Evolutionary conservation across 805 yeast genomes (phyloP), one percentile per base, ranked within the genome.

Genomic region (Zygotorulaspora chibaensis): DNA sequence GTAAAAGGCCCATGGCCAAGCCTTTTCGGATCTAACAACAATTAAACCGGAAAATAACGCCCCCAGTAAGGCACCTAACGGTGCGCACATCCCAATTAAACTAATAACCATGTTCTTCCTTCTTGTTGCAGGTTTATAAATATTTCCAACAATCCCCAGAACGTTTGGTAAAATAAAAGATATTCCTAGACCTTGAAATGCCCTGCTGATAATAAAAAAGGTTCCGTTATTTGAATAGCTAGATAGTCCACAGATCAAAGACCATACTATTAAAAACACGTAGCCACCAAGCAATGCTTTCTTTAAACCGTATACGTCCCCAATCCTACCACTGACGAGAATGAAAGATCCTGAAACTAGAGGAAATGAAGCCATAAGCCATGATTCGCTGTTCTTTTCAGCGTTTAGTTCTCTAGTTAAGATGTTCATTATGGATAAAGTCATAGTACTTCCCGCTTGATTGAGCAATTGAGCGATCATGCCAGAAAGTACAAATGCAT

Each of bases 341-440:
- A 85, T 84, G 50, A 84, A 79, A 0, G 91, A 82, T 10, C 91
- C 91, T 4, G 83, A 77, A 0, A 87, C 79, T 44, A 85, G 64
- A 0, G 87, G 80, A 58, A 78, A 83, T 0, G 87, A 76, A 1
- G 89, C 88, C 71, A 80, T 73, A 58, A 80, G 78, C 93, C 95
- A 83, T 13, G 74, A 54, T 45, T 73, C 70, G 38, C 69, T 67
- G 5, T 65, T 60, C 2, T 48, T 46, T 8, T 59, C 50, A 1
- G 70, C 57, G 12, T 63, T 54, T 29, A 74, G 69, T 4, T 63
- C 60, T 1, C 53, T 47, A 0, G 65, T 66, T 0, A 73, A 52
- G 4, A 58, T 57, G 37, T 66, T 58, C 68, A 69, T 62, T 54
- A 67, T 47, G 35, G 73, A 61, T 45, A 70, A 45, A 26, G 68